These are phyloP conservation scores for Trichoderma asperellum DNA, from an alignment of 2,329 filamentous ascomycete genomes.

Conservation along the genomic window DNA sequence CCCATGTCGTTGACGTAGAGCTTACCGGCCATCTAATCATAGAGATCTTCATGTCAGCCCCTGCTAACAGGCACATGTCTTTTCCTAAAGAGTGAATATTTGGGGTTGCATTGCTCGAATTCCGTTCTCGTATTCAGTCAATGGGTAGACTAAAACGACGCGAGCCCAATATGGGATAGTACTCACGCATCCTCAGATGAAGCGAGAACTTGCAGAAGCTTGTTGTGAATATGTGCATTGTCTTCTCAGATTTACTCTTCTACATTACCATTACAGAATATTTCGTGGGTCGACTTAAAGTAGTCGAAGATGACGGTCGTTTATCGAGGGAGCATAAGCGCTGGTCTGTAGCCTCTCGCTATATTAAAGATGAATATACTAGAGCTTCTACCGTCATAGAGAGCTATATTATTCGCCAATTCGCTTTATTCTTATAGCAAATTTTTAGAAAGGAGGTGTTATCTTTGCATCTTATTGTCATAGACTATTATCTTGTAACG, in stretches of 20 bases:
- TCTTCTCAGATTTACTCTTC: neutral
- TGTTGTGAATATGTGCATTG: neutral
- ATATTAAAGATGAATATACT: too few relatives aligned
- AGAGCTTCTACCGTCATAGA: too few relatives aligned
- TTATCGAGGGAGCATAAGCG: too few relatives aligned
- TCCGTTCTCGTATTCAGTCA: neutral
- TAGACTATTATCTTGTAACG: too few relatives aligned
- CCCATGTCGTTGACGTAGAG: neutral
- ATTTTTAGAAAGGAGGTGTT: too few relatives aligned
- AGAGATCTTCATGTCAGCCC: neutral
- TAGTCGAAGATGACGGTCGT: too few relatives aligned
- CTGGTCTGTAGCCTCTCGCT: too few relatives aligned
- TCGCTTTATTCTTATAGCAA: too few relatives aligned
- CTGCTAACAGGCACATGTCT: neutral
- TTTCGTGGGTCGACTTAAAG: too few relatives aligned
- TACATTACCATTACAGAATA: neutral
- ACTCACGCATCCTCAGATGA: neutral
- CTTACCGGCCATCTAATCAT: neutral
- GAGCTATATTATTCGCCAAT: too few relatives aligned
- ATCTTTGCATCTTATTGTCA: too few relatives aligned
- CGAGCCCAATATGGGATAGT: neutral
- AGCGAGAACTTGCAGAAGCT: neutral
- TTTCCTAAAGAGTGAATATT: neutral
- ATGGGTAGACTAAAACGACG: neutral
- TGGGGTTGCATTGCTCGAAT: neutral